Base-by-base conservation (phyloP, 108 stramenopile species). In the Cyclostephanos tholiformis region DNA sequence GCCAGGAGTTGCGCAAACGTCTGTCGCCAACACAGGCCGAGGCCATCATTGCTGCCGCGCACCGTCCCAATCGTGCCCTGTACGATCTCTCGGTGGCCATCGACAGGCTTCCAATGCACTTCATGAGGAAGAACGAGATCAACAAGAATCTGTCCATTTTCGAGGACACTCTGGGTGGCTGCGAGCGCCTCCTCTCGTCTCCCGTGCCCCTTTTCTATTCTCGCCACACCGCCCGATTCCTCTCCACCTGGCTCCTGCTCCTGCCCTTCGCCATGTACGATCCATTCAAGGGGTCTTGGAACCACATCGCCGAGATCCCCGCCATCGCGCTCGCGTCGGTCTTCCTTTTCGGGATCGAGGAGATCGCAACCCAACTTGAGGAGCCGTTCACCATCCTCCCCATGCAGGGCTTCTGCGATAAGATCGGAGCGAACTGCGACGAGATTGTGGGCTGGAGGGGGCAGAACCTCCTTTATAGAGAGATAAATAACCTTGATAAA, bases 351-450 rank as follows among this genome's bases (percentile, higher is more conserved):
- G 91, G 94, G 39, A 92, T 95, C 65, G 94, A 95, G 74, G 94
- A 95, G 71, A 76, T 95, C 38, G 90, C 87, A 1, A 86, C 86
- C 19, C 90, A 91, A 52, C 55, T 95, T 62, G 95, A 95, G 72
- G 92, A 95, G 70, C 95, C 95, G 1, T 93, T 95, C 63, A 91
- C 85, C 35, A 90, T 95, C 57, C 77, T 95, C 22, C 95, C 95
- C 13, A 89, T 91, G 88, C 91, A 89, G 65, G 85, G 79, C 26
- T 91, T 89, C 70, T 89, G 91, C 55, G 91, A 91, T 64, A 88
- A 88, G 65, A 90, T 90, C 74, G 75, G 74, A 9, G 27, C 49
- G 22, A 57, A 53, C 51, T 77, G 76, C 58, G 76, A 77, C 65
- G 76, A 77, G 56, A 77, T 77, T 63, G 64, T 77, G 2, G 70